A percentile compares a stretch with the other conserved stretches of the same genome.
phyloP scores from a whole-genome alignment of 257 asterid genomes.

The Avicennia marina region DNA sequence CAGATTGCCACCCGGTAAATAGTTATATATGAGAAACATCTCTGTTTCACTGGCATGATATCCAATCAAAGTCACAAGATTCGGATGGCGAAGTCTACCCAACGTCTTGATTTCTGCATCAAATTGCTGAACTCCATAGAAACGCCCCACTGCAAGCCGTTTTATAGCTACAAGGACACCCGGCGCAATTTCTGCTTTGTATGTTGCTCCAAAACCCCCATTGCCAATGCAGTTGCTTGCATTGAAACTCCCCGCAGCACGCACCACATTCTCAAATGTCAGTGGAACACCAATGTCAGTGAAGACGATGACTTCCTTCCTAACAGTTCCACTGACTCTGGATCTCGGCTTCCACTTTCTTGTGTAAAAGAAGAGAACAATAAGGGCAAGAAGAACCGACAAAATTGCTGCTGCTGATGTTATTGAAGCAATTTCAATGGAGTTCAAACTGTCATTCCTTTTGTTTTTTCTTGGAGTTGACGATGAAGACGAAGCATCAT shows the following conservation, averaged over 20 bases:
- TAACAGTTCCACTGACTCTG: constrained; percentile 68
- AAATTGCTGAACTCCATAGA: constrained; percentile 66
- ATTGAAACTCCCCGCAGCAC: constrained; percentile 70
- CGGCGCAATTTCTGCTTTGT: constrained; percentile 88
- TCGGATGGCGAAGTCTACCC: constrained; percentile 77
- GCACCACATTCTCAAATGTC: constrained; percentile 75
- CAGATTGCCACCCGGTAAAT: constrained; percentile 82
- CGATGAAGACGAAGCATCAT: constrained; percentile 33
- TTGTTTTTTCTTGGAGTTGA: constrained; percentile 23
- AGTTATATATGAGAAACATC: constrained; percentile 88
- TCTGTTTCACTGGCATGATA: constrained; percentile 88
- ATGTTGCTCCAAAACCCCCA: constrained; percentile 97
- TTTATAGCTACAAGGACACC: constrained; percentile 80
- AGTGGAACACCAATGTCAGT: constrained; percentile 72
- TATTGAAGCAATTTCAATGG: constrained; percentile 81
- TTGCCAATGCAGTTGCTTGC: constrained; percentile 91
- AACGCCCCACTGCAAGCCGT: constrained; percentile 79
- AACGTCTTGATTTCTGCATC: constrained; percentile 83
- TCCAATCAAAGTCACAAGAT: constrained; percentile 89
- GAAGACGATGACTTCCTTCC: constrained; percentile 78
- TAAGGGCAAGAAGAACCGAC: constrained; percentile 66
- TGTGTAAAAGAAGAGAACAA: constrained; percentile 69
- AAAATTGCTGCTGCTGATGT: constrained; percentile 79
- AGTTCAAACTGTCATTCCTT: constrained; percentile 39
- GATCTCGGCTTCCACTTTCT: constrained; percentile 78